A percentile compares a stretch with the other conserved stretches of the same genome.
phyloP scores from a whole-genome alignment of 495 filamentous ascomycete species.

The Aspergillus taichungensis region DNA sequence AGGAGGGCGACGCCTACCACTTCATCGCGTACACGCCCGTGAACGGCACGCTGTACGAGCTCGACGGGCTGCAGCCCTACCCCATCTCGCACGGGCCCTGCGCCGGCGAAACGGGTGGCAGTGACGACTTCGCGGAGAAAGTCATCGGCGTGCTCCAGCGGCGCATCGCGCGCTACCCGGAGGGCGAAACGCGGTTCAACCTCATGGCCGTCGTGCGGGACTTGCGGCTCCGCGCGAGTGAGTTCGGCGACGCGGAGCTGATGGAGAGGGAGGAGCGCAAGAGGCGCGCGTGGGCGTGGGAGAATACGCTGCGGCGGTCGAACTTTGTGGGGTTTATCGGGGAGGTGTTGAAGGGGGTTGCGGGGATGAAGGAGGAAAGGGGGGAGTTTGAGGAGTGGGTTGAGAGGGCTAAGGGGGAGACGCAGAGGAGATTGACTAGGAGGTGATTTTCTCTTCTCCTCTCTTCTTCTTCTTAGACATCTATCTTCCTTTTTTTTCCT shows the following conservation, averaged over 20 bases:
- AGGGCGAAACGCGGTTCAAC: slow-evolving; percentile 88
- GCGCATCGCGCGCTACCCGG: slow-evolving; percentile 77
- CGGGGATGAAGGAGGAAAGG: slow-evolving; percentile 55
- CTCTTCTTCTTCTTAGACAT: not conserved
- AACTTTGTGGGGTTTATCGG: slow-evolving; percentile 96
- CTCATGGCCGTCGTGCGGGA: slow-evolving; percentile 87
- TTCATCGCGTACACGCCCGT: slow-evolving; percentile 93
- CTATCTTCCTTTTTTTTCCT: not conserved
- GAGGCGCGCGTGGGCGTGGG: slow-evolving; percentile 81
- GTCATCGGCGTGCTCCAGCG: slow-evolving; percentile 81
- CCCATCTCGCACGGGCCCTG: slow-evolving; percentile 79
- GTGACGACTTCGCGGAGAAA: slow-evolving; percentile 64
- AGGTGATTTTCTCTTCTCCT: slow-evolving; percentile 7
- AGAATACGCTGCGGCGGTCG: slow-evolving; percentile 86
- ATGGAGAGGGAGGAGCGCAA: slow-evolving; percentile 76
- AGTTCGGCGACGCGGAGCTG: slow-evolving; percentile 74
- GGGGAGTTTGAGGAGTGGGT: slow-evolving; percentile 73
- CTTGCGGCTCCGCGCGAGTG: slow-evolving; percentile 60
- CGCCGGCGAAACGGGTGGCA: slow-evolving; percentile 22
- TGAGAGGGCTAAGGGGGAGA: slow-evolving; percentile 63
- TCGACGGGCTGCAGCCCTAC: slow-evolving; percentile 88
- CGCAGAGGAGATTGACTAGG: slow-evolving; percentile 54
- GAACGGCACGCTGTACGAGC: slow-evolving; percentile 74
- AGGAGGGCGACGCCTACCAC: slow-evolving; percentile 77
- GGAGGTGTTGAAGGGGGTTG: slow-evolving; percentile 82